Evolutionary conservation across 495 filamentous ascomycete genomes (phyloP), one percentile per base, ranked within the genome.

Genomic region (Corynascus novoguineensis): DNA sequence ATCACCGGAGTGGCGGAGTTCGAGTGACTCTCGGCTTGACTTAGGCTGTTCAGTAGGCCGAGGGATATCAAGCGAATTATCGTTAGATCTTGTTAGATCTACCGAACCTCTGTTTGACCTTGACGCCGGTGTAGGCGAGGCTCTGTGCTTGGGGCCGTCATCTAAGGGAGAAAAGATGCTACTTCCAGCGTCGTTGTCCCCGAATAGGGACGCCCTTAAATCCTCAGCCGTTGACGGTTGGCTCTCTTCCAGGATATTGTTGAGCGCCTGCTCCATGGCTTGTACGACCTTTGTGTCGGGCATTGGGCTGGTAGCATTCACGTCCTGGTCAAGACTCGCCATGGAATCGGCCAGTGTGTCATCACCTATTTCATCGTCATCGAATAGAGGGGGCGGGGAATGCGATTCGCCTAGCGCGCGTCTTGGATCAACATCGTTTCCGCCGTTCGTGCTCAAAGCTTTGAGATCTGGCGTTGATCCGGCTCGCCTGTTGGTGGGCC

Each of bases 211-310:
- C 27, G 75, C 76, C 56, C 78, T 79, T 31, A 84, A 62, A 46
- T 87, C 86, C 54, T 89, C 86, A 1, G 78, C 73, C 51, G 80
- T 81, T 46, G 87, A 80, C 17, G 73, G 73, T 42, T 74, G 71
- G 41, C 71, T 74, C 53, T 89, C 84, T 55, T 90, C 90, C 69
- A 99, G 88, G 50, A 99, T 99, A 60, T 91, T 87, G 63, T 88
- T 95, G n/a, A 99, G 75, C 45, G 93, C 93, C 50, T 84, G 85
- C 69, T 97, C 90, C 87, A 99, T 91, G 0, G 89, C 93, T 71
- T 95, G 83, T 17, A 99, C 89, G 31, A 96, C 80, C 32, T 73
- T 75, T 0, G 72, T 81, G 55, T 81, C 78, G 4, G 79, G 78
- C 9, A 75, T 71, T 0, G 65, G 60, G 1, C 63, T 69, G 25